Evolutionary conservation across 805 yeast species (phyloP), one percentile per base, ranked within the genome.

Genomic region (Wilhelminamyces savonicus): DNA sequence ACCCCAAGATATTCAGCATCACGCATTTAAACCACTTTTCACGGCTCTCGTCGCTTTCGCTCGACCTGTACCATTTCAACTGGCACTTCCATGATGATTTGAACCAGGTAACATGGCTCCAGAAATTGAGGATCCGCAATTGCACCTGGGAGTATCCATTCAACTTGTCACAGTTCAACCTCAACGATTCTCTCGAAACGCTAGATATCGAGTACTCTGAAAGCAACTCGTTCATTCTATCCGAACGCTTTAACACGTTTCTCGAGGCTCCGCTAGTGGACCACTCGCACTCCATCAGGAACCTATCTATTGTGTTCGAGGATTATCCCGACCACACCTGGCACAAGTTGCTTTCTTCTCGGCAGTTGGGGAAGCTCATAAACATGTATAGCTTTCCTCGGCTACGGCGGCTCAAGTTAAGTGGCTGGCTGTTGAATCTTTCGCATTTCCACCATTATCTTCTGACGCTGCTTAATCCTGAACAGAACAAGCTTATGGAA

Each of bases 121-220:
- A 41, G 4, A 40, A 38, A 2, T 39, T 71, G 16, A 37, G 44
- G 3, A 39, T 74, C 4, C 38, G 45, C 10, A 59, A 73, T 37
- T 74, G 80, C 46, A 62, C 68, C 2, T 74, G 80, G 79, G 70
- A 69, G 35, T 74, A 71, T 37, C 80, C 80, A 1, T 74, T 74
- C 41, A 55, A 62, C 13, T 44, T 72, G 9, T 39, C 50, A 4
- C 54, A 52, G 27, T 64, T 65, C 43, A 60, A 62, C 30, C 31
- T 31, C 5, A 43, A 32, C 23, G 40, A 47, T 22, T 32, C 44
- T 8, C 37, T 64, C n/a, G 38, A 30, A 6, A 32, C 25, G 4
- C 41, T 65, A 14, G 28, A 34, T 12, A 36, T 65, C 11, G 32
- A 32, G 3, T 62, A 56, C 37, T 35, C 51, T 9, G 40, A 41